Evolutionary conservation across 768 basidiomycete species (phyloP).

Genomic region (Tulasnella sp.): DNA sequence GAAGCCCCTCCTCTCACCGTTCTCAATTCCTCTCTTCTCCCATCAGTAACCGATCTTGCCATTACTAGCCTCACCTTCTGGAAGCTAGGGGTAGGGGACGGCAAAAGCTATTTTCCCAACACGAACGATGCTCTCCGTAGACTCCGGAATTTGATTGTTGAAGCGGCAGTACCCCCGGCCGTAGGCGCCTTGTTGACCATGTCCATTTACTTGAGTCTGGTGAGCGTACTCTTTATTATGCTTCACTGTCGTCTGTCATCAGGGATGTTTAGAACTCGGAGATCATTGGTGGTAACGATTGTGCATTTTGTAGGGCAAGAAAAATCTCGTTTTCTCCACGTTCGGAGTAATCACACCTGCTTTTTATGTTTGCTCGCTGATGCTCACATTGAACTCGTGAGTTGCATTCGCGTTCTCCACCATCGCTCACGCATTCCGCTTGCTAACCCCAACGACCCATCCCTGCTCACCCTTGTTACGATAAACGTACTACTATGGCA

Average conservation of each 20-base stretch:
- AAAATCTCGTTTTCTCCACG: background rate
- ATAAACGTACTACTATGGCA: too few species aligned
- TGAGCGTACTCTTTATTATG: background rate
- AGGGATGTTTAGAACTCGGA: too few species aligned
- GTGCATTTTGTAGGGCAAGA: background rate
- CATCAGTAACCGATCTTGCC: background rate
- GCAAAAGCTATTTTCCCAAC: background rate
- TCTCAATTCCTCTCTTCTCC: background rate
- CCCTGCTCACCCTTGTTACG: too few species aligned
- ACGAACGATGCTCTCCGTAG: background rate
- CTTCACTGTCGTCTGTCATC: background rate
- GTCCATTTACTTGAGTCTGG: background rate
- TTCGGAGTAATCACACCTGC: background rate
- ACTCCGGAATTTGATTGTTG: background rate
- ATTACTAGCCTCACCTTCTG: too few species aligned
- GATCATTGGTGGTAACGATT: background rate
- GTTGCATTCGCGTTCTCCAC: background rate
- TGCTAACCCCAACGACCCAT: too few species aligned
- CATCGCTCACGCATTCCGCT: background rate
- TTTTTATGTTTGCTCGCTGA: background rate
- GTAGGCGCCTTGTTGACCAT: background rate
- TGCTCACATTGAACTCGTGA: conserved; percentile 6
- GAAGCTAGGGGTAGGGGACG: too few species aligned
- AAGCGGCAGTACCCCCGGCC: background rate
- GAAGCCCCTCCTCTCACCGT: background rate